A percentile compares a stretch with the other conserved stretches of the same genome.
phyloP scores from a whole-genome alignment of 805 yeast genomes.

The Monosporozyma siamensis region DNA sequence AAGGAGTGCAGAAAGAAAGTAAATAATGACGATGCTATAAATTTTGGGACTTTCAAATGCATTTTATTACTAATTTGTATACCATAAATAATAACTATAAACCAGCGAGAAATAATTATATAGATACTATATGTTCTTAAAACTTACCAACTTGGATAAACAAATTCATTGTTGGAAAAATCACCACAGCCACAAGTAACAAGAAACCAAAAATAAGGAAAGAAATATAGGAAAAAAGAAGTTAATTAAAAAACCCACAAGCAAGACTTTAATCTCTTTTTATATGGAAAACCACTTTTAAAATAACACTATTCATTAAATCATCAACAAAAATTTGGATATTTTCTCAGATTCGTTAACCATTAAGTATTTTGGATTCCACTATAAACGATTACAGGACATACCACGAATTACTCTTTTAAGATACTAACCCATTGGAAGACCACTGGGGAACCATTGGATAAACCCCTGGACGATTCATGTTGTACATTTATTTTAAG shows the following conservation, averaged over 20 bases:
- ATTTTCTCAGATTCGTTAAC: too few species aligned
- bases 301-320: neutral
- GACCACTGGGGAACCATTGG: too few species aligned
- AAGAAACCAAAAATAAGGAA: neutral
- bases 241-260: neutral
- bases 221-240: neutral
- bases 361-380: too few species aligned
- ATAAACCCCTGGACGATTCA: too few species aligned
- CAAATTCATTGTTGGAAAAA: too few species aligned
- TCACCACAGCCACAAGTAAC: neutral
- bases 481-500: neutral
- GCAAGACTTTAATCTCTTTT: neutral
- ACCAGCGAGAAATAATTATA: neutral
- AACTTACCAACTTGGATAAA: neutral
- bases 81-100: neutral
- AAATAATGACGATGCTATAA: neutral
- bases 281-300: neutral
- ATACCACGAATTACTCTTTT: too few species aligned
- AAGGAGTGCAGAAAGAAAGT: neutral
- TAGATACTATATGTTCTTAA: neutral
- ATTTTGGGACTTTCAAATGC: conserved; percentile 2
- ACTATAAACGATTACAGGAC: too few species aligned
- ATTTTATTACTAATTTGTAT: neutral
- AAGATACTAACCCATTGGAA: too few species aligned
- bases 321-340: too few species aligned